Evolutionary conservation across 176 grass and related monocot genomes (phyloP).

Genomic region (Saccharum officinarum): DNA sequence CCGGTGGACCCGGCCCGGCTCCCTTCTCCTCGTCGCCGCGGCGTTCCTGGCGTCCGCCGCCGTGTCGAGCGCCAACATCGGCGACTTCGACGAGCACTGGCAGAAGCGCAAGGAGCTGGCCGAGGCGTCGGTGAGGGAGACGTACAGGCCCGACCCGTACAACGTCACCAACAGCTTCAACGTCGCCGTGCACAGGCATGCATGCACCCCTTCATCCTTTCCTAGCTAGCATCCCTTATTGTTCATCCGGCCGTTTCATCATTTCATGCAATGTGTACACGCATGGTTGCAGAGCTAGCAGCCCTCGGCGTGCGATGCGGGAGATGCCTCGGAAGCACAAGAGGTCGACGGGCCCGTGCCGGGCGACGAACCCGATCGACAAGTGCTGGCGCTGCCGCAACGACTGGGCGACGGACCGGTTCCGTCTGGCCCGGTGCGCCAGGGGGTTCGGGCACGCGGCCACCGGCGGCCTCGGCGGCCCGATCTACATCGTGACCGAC

Average conservation of each 20-base stretch:
- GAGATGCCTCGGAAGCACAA: conserved; percentile 5
- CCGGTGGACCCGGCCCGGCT: conserved; percentile 36
- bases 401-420: conserved; percentile 62
- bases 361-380: conserved; percentile 85
- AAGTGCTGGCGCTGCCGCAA: conserved; percentile 74
- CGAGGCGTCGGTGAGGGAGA: background rate
- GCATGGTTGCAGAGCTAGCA: background rate
- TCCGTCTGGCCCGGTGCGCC: conserved; percentile 59
- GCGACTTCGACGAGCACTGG: conserved; percentile 56
- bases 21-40: conserved; percentile 48
- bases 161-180: conserved; percentile 59
- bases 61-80: conserved; percentile 35
- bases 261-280: background rate
- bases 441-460: conserved; percentile 55
- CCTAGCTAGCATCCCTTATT: no score
- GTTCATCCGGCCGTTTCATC: background rate
- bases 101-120: conserved; percentile 35
- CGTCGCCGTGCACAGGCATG: conserved; percentile 50
- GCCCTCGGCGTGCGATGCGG: conserved; percentile 29
- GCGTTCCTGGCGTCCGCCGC: conserved; percentile 38
- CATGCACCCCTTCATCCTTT: no score
- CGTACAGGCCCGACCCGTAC: conserved; percentile 63
- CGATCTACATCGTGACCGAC: conserved; percentile 71
- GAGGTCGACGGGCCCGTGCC: conserved; percentile 36
- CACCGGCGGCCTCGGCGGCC: conserved; percentile 51